A percentile compares a stretch with the other conserved stretches of the same genome.
phyloP scores from a whole-genome alignment of 1,139 yeast species.

The Taphrina pruni region DNA sequence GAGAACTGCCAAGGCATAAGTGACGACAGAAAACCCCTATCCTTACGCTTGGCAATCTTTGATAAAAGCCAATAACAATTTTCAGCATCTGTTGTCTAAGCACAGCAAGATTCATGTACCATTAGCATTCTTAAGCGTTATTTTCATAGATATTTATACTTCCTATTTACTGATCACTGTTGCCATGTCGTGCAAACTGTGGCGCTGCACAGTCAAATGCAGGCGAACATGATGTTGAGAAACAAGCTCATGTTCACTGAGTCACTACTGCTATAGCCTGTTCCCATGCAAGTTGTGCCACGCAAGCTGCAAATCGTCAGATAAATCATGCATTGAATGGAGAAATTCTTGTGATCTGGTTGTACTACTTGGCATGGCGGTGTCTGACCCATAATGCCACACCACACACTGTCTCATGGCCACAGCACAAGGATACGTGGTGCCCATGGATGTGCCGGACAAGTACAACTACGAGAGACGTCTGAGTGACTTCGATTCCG shows the following conservation, averaged over 20 bases:
- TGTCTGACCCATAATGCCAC: not conserved
- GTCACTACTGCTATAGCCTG: too few relatives aligned
- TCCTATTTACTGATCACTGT: not conserved
- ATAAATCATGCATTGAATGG: too few relatives aligned
- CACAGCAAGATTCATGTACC: not conserved
- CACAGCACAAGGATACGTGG: not conserved
- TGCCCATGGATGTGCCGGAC: not conserved
- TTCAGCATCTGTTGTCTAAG: not conserved
- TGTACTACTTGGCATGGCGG: not conserved
- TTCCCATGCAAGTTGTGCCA: too few relatives aligned
- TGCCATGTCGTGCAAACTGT: not conserved
- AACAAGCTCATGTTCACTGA: too few relatives aligned
- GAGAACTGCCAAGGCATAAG: conserved; percentile 22
- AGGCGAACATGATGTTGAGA: too few relatives aligned
- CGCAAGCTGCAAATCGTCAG: too few relatives aligned
- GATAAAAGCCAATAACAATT: not conserved
- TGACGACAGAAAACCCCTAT: not conserved
- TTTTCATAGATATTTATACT: not conserved
- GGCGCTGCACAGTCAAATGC: too few relatives aligned
- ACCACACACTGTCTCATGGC: not conserved
- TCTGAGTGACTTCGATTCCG: conserved; percentile 3
- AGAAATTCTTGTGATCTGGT: too few relatives aligned
- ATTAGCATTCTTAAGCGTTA: not conserved
- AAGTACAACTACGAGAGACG: conserved; percentile 1
- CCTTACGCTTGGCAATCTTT: not conserved